Percentiles rank a stretch among this genome's conserved stretches.
These are phyloP conservation scores for Phytophthora sansomeana DNA, from an alignment of 352 stramenopile genomes.

Conservation along the genomic window DNA sequence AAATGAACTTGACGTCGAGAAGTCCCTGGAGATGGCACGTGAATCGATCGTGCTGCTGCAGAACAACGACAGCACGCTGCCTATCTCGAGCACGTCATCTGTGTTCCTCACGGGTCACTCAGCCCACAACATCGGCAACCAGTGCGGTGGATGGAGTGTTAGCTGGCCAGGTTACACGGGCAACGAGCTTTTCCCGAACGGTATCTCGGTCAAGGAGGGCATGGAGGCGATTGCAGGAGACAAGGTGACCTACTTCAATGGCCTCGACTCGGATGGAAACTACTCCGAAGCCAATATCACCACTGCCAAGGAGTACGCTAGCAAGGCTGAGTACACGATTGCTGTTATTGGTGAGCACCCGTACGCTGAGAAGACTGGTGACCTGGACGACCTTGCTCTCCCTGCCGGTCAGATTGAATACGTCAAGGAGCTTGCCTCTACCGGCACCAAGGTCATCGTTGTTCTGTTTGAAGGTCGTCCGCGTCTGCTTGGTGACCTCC, in stretches of 20 bases:
- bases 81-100: conserved; percentile 32
- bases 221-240: too few relatives aligned
- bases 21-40: conserved; percentile 65
- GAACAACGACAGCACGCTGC: conserved; percentile 68
- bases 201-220: too few relatives aligned
- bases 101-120: conserved; percentile 47
- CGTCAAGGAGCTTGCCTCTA: conserved; percentile 52
- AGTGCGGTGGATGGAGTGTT: conserved; percentile 43
- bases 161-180: conserved; percentile 75
- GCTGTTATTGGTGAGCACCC: conserved; percentile 72
- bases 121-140: conserved; percentile 39
- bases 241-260: conserved; percentile 25
- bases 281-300: conserved; percentile 49
- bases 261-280: conserved; percentile 47
- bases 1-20: conserved; percentile 44
- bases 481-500: conserved; percentile 16
- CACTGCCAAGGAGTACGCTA: conserved; percentile 55
- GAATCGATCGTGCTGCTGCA: conserved; percentile 85
- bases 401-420: conserved; percentile 32
- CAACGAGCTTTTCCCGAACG: conserved; percentile 5
- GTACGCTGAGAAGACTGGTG: conserved; percentile 50
- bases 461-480: too few relatives aligned
- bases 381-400: too few relatives aligned
- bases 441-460: too few relatives aligned
- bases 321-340: conserved; percentile 57